phyloP scores from a whole-genome alignment of 2,329 filamentous ascomycete species.

The Cryphonectria parasitica region DNA sequence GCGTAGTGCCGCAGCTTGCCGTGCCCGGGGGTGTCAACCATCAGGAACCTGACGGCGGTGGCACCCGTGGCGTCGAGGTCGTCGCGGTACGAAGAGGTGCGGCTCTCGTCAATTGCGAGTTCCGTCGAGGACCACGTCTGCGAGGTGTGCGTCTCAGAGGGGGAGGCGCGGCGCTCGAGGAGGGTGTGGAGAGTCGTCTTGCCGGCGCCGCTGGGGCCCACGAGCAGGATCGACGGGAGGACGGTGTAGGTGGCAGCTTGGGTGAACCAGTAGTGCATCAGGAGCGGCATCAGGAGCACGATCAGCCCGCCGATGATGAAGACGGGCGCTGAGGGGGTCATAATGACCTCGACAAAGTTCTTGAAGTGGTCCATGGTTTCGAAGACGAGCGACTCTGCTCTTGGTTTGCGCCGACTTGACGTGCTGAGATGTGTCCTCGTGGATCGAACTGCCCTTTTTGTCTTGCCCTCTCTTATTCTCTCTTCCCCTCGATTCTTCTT shows the following conservation, averaged over 20 bases:
- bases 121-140: conserved; percentile 56
- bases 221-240: conserved; percentile 76
- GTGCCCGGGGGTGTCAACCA: conserved; percentile 92
- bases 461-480: background rate
- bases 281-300: conserved; percentile 71
- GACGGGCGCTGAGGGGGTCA: conserved; percentile 63
- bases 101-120: conserved; percentile 56
- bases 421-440: background rate
- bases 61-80: conserved; percentile 60
- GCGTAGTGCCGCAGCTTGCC: conserved; percentile 84
- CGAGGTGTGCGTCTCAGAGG: conserved; percentile 58
- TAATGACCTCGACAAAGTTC: conserved; percentile 53
- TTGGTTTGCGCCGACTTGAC: background rate
- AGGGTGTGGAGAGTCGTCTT: conserved; percentile 89
- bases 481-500: background rate
- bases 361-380: conserved; percentile 44
- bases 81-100: conserved; percentile 50
- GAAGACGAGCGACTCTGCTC: background rate
- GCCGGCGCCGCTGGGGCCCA: conserved; percentile 80
- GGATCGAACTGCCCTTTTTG: background rate
- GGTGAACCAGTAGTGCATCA: conserved; percentile 78
- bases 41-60: conserved; percentile 69
- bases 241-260: conserved; percentile 66
- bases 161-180: conserved; percentile 58
- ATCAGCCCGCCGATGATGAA: conserved; percentile 72